phyloP scores from a whole-genome alignment of 768 basidiomycete species.

The Phanerochaete sordida region DNA sequence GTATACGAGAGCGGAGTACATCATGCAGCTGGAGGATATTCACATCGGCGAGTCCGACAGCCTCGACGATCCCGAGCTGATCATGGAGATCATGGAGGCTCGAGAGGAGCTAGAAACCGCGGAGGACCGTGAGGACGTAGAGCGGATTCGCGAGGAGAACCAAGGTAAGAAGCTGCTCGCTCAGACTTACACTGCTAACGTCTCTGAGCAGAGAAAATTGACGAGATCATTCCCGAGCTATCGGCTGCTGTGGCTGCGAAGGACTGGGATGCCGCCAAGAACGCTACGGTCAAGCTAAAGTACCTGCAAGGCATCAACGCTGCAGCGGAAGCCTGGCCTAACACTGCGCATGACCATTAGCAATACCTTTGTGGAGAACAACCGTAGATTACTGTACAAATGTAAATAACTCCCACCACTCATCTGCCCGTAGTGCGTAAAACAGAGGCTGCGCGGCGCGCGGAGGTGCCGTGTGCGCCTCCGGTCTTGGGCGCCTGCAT shows the following conservation, averaged over 20 bases:
- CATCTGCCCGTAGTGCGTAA: too few relatives aligned
- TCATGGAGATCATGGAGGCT: conserved; percentile 75
- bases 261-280: conserved; percentile 57
- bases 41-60: conserved; percentile 67
- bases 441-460: too few relatives aligned
- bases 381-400: neutral
- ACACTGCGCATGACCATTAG: conserved; percentile 23
- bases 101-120: conserved; percentile 76
- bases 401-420: neutral
- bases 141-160: conserved; percentile 50
- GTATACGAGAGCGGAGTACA: conserved; percentile 74
- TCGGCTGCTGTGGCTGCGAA: conserved; percentile 43
- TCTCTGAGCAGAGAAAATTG: conserved; percentile 47
- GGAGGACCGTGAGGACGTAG: conserved; percentile 43
- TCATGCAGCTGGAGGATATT: conserved; percentile 60
- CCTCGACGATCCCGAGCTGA: conserved; percentile 64
- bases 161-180: conserved; percentile 33
- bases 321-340: conserved; percentile 40
- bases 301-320: conserved; percentile 67
- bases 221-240: conserved; percentile 42
- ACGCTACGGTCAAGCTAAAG: conserved; percentile 61
- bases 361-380: neutral
- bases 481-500: neutral
- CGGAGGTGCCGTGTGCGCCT: too few relatives aligned
- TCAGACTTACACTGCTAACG: too few relatives aligned